Evolutionary conservation across 768 basidiomycete genomes (phyloP).

Genomic region (Pulveroboletus sp.): DNA sequence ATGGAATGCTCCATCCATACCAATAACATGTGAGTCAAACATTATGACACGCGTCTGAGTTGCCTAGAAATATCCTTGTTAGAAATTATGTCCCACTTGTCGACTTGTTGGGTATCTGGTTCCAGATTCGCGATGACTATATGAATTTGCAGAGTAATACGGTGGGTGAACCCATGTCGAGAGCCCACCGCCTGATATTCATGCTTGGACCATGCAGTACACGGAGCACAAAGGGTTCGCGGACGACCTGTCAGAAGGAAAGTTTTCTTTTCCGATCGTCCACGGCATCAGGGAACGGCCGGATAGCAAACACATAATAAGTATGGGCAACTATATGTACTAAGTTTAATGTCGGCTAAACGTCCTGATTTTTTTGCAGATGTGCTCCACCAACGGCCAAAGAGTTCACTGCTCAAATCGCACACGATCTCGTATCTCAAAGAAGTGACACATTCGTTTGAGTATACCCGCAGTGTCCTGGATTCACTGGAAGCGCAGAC

Average conservation of each 20-base stretch:
- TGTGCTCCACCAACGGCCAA: slow-evolving; percentile 85
- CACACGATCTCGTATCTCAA: slow-evolving; percentile 80
- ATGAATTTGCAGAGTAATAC: slow-evolving; percentile 29
- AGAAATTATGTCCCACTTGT: slow-evolving; percentile 58
- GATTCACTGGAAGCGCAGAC: slow-evolving; percentile 65
- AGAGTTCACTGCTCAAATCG: slow-evolving; percentile 74
- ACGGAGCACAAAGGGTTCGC: slow-evolving; percentile 82
- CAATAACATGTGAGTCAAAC: slow-evolving; percentile 50
- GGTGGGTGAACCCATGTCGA: slow-evolving; percentile 6
- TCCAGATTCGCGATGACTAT: slow-evolving; percentile 62
- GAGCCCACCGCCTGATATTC: background rate
- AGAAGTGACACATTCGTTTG: slow-evolving; percentile 78
- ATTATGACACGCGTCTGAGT: background rate
- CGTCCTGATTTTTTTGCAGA: slow-evolving; percentile 43
- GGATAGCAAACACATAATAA: slow-evolving; percentile 78
- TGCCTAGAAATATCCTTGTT: background rate
- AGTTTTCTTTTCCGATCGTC: slow-evolving; percentile 95
- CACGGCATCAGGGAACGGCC: slow-evolving; percentile 82
- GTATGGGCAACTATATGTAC: slow-evolving; percentile 47
- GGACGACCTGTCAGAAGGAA: slow-evolving; percentile 94
- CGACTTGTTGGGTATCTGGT: slow-evolving; percentile 55
- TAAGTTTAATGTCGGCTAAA: background rate
- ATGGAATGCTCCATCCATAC: slow-evolving; percentile 74
- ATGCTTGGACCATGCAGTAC: slow-evolving; percentile 61
- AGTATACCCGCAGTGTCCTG: slow-evolving; percentile 78